These are phyloP conservation scores for Leucoagaricus sp. DNA, from an alignment of 1,284 basidiomycete genomes.

Conservation along the genomic window DNA sequence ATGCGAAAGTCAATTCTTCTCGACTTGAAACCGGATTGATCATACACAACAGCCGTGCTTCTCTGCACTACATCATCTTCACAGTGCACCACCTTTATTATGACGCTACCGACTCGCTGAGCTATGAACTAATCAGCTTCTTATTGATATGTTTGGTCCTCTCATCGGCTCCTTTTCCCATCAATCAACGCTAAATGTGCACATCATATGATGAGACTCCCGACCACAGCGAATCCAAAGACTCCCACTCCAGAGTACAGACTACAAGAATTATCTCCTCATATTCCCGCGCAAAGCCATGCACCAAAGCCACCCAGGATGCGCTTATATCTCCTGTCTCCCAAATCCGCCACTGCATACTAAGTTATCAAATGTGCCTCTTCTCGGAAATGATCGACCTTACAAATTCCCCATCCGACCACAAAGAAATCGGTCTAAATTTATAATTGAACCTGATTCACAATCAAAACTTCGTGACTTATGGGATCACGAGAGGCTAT, in stretches of 20 bases:
- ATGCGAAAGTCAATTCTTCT: background rate
- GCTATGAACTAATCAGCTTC: background rate
- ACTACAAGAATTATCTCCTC: background rate
- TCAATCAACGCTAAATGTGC: background rate
- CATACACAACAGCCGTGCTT: background rate
- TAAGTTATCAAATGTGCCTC: background rate
- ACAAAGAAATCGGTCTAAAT: background rate
- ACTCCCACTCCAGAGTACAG: background rate
- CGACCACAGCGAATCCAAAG: background rate
- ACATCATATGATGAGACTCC: background rate
- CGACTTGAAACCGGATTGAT: background rate
- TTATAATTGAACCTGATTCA: background rate
- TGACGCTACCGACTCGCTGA: background rate
- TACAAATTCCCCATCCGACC: background rate
- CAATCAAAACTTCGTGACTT: background rate
- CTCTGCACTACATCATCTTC: background rate
- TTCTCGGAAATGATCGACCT: background rate
- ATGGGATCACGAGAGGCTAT: slow-evolving; percentile 1
- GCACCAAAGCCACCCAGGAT: too few species aligned
- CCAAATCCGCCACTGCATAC: too few species aligned
- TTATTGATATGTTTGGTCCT: background rate
- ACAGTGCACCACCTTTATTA: background rate
- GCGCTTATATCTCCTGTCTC: too few species aligned
- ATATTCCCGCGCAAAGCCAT: background rate
- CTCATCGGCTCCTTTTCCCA: background rate